Base-by-base conservation (phyloP, 208 protist species). In the Phytomonas sp. region DNA sequence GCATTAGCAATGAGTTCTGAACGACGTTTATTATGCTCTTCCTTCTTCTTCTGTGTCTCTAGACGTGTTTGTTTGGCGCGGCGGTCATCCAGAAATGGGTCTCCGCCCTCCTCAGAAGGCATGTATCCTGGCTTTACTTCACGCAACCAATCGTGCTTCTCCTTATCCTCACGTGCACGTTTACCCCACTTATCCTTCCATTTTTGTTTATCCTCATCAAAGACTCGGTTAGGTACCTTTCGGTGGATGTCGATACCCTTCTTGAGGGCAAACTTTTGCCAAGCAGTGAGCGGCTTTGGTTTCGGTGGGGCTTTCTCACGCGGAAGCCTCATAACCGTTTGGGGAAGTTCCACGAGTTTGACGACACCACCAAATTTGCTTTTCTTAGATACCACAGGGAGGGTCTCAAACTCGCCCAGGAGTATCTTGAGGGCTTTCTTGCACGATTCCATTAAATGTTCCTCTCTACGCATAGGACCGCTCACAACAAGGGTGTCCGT, bases 101-200 rank as follows among this genome's bases (percentile, higher is more conserved):
- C 93, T 60, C 93, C 93, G 72, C 93, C 93, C 31, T 91, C 93
- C 81, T 94, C 89, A 5, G 78, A 49, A 30, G 93, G 79, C 67
- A 93, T 70, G 80, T 97, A 97, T 70, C 82, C 73, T 8, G 87
- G 86, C 65, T 88, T 88, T 68, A 97, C 93, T 80, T 97, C 93
- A 52, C 93, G 84, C 75, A 96, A 74, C 91, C 93, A 97, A 80
- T 97, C 93, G 67, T 91, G 87, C 84, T 94, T 89, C 64, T 94
- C 87, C 36, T 82, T 75, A 64, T 94, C 86, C 85, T 97, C 88
- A 59, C 93, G 88, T 5, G 90, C 88, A 23, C 91, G 90, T 85
- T 95, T 94, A 71, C 93, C 93, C 87, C 89, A 96, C 79, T 92
- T 94, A 75, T 95, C 93, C 76, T 93, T 91, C 91, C 91, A 96